phyloP scores from a whole-genome alignment of 2,329 filamentous ascomycete species.

The Diaporthe sp. region DNA sequence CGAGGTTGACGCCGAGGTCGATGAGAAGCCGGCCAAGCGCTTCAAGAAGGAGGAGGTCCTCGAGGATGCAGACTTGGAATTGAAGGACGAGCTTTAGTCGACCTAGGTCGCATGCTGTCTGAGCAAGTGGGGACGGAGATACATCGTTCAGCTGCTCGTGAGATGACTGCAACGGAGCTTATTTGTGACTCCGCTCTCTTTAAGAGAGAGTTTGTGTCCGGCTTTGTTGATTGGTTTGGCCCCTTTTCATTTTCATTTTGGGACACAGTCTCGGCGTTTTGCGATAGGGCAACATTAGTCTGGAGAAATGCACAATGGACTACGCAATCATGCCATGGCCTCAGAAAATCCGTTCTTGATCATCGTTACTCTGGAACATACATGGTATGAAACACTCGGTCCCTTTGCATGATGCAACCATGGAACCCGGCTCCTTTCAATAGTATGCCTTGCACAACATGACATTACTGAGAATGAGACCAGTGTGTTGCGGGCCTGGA shows the following conservation, averaged over 20 bases:
- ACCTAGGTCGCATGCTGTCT: background rate
- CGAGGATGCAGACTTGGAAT: background rate
- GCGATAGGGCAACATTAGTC: background rate
- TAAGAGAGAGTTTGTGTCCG: background rate
- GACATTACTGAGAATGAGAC: no score
- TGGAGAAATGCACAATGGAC: background rate
- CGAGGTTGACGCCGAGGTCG: background rate
- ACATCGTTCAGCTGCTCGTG: background rate
- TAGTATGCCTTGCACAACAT: background rate
- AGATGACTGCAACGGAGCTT: background rate
- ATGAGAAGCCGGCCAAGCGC: constrained; percentile 5
- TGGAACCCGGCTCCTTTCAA: background rate
- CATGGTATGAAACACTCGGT: background rate
- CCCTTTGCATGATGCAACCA: background rate
- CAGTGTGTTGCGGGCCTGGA: background rate
- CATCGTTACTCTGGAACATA: background rate
- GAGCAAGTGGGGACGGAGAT: background rate
- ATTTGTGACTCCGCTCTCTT: background rate
- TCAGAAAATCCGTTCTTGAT: background rate
- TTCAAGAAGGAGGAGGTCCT: background rate
- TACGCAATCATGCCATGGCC: background rate
- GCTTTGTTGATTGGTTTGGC: background rate
- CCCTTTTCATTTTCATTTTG: background rate
- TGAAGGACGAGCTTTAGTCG: background rate
- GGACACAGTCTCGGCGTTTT: no score